phyloP scores from a whole-genome alignment of 192 early-diverging fungal species.

The Coemansia sp. region DNA sequence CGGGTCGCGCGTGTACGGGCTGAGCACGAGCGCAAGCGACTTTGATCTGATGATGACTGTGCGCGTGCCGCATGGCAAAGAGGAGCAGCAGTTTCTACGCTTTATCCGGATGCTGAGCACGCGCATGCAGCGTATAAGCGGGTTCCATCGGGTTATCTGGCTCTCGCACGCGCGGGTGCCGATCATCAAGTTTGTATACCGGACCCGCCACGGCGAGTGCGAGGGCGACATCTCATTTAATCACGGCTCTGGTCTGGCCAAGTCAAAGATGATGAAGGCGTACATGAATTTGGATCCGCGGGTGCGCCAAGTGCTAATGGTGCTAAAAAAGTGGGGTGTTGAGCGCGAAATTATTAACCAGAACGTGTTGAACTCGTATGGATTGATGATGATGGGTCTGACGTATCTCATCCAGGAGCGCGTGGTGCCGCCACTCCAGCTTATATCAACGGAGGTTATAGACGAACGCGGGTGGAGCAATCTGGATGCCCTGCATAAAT shows the following conservation, averaged over 20 bases:
- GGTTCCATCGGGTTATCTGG: conserved; percentile 10
- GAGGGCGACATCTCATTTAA: conserved; percentile 39
- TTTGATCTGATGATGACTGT: conserved; percentile 14
- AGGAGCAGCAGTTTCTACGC: not conserved
- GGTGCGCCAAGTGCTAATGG: conserved; percentile 17
- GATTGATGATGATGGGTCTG: conserved; percentile 38
- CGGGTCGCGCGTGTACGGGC: conserved; percentile 25
- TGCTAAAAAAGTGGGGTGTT: conserved; percentile 34
- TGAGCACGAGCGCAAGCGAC: conserved; percentile 18
- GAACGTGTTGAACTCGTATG: conserved; percentile 38
- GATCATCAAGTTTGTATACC: conserved; percentile 38
- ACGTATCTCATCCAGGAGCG: conserved; percentile 28
- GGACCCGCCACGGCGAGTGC: not conserved
- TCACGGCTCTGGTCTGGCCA: conserved; percentile 12
- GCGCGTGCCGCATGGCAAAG: not conserved
- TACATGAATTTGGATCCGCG: conserved; percentile 27
- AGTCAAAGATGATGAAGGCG: conserved; percentile 12
- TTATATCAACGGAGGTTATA: conserved; percentile 7
- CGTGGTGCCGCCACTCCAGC: conserved; percentile 46
- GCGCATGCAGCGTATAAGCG: not conserved
- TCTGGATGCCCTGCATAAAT: conserved; percentile 4
- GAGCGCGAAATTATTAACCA: conserved; percentile 7
- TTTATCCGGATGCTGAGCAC: not conserved
- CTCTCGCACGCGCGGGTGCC: conserved; percentile 28
- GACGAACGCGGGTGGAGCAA: not conserved